Evolutionary conservation across 768 basidiomycete genomes (phyloP).

Genomic region (Trichaptum fuscoviolaceum): DNA sequence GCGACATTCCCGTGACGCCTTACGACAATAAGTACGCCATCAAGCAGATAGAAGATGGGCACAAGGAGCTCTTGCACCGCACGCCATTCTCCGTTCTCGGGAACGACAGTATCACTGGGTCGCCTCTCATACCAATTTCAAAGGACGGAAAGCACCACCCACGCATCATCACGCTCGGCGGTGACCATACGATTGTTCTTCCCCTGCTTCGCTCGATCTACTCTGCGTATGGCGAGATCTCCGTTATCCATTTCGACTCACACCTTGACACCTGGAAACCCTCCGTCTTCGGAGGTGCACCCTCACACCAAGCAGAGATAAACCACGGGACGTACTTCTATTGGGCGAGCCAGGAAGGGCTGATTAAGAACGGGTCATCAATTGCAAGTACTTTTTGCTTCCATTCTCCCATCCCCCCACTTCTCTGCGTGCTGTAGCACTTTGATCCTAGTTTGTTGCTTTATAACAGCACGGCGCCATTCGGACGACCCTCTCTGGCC

Average conservation of each 20-base stretch:
- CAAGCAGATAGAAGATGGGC: constrained; percentile 67
- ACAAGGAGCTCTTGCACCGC: constrained; percentile 64
- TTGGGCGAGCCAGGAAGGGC: constrained; percentile 78
- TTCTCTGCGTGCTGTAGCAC: constrained; percentile 19
- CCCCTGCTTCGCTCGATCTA: constrained; percentile 67
- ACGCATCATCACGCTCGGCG: constrained; percentile 76
- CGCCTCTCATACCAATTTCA: constrained; percentile 52
- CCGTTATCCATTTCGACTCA: constrained; percentile 84
- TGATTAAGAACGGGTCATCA: constrained; percentile 71
- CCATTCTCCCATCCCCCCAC: constrained; percentile 13
- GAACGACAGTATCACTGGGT: constrained; percentile 56
- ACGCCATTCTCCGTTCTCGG: constrained; percentile 56
- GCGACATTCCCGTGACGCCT: constrained; percentile 73
- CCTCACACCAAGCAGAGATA: constrained; percentile 65
- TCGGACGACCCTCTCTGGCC: constrained; percentile 74
- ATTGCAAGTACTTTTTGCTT: constrained; percentile 65
- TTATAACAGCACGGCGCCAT: constrained; percentile 76
- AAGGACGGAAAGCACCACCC: constrained; percentile 73
- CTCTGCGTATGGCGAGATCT: constrained; percentile 73
- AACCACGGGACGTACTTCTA: constrained; percentile 92
- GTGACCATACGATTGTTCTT: constrained; percentile 81
- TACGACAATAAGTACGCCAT: constrained; percentile 74
- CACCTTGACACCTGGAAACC: constrained; percentile 82
- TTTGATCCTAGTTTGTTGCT: constrained; percentile 72
- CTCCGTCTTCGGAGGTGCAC: constrained; percentile 67